Base-by-base conservation (phyloP, 2,329 filamentous ascomycete genomes). In the Aspergillus hiratsukae region DNA sequence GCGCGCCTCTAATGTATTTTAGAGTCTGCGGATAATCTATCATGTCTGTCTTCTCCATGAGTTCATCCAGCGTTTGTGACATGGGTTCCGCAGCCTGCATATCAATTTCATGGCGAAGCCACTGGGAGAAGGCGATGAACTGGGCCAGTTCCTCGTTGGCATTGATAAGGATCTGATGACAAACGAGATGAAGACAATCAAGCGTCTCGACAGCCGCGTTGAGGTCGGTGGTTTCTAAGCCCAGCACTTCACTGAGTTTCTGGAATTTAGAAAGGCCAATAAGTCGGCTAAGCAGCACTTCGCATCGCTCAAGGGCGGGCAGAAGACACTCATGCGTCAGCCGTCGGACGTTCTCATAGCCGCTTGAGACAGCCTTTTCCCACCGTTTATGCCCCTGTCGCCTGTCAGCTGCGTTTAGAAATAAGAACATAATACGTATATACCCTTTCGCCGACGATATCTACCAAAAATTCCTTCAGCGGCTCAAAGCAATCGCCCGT, bases 281-380 rank as follows among this genome's bases (percentile, higher is more conserved):
- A 1, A 99, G 82, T 11, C 91, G 87, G 63, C 88, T 91, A 28
- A 96, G 82, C 31, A 96, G 87, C 25, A 97, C 85, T 49, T 84
- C 83, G 63, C 89, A 88, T 52, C 93, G 86, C 64, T 97, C 91
- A 1, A 97, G 79, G 0, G 90, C 91, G 0, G 94, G 94, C 2
- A 97, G 80, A 52, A 97, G 85, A 70, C 95, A 92, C 68, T 96
- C 88, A 67, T 96, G 92, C 0, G 91, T 80, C 11, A 97, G 80
- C 52, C 84, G 83, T 51, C 91, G 84, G 9, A 97, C 81, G 53
- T 85, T 87, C 58, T 90, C 86, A 21, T 97, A 87, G 1, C 91
- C 90, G 3, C 85, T 84, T 1, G 84, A 81, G 2, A 95, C 88
- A 5, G 89, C 87, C 67, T 93, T 95, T 61, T 97, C 92, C 94